A percentile compares a stretch with the other conserved stretches of the same genome.
phyloP scores from a whole-genome alignment of 805 yeast species.

The Metschnikowia reukaufii region DNA sequence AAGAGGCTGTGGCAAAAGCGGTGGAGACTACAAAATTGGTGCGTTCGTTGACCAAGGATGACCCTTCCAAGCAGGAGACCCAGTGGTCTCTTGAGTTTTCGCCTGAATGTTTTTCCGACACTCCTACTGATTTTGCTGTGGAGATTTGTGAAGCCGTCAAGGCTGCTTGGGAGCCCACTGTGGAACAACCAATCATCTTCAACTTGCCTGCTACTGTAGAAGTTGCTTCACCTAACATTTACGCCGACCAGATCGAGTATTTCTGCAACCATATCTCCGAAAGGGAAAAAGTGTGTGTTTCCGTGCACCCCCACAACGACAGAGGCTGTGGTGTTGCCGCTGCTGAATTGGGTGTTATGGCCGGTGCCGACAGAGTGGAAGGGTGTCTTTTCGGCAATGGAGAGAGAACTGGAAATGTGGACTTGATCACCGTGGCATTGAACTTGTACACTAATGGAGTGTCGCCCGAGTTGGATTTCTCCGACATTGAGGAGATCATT shows the following conservation, averaged over 20 bases:
- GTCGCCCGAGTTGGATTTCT: slow-evolving; percentile 68
- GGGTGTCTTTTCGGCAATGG: slow-evolving; percentile 84
- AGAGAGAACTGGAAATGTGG: slow-evolving; percentile 84
- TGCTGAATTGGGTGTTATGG: slow-evolving; percentile 69
- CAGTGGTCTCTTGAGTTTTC: slow-evolving; percentile 73
- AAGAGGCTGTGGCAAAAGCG: slow-evolving; percentile 68
- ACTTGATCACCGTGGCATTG: slow-evolving; percentile 69
- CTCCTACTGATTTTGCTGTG: slow-evolving; percentile 70
- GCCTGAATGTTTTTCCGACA: slow-evolving; percentile 76
- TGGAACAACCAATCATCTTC: slow-evolving; percentile 69
- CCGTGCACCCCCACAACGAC: slow-evolving; percentile 76
- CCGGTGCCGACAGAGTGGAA: slow-evolving; percentile 86
- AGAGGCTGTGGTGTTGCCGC: slow-evolving; percentile 87
- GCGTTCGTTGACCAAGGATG: slow-evolving; percentile 70
- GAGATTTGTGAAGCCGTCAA: slow-evolving; percentile 80
- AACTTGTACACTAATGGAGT: slow-evolving; percentile 80
- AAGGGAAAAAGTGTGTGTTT: slow-evolving; percentile 68
- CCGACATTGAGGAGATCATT: slow-evolving; percentile 64
- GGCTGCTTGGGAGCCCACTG: slow-evolving; percentile 78
- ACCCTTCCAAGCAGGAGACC: slow-evolving; percentile 62
- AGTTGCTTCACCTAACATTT: slow-evolving; percentile 70
- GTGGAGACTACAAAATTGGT: slow-evolving; percentile 69
- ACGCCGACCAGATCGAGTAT: slow-evolving; percentile 80
- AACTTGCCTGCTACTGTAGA: slow-evolving; percentile 82
- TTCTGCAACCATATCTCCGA: slow-evolving; percentile 66